Evolutionary conservation across 495 filamentous ascomycete genomes (phyloP), one percentile per base, ranked within the genome.

Genomic region (Opeltia flavorubescens): DNA sequence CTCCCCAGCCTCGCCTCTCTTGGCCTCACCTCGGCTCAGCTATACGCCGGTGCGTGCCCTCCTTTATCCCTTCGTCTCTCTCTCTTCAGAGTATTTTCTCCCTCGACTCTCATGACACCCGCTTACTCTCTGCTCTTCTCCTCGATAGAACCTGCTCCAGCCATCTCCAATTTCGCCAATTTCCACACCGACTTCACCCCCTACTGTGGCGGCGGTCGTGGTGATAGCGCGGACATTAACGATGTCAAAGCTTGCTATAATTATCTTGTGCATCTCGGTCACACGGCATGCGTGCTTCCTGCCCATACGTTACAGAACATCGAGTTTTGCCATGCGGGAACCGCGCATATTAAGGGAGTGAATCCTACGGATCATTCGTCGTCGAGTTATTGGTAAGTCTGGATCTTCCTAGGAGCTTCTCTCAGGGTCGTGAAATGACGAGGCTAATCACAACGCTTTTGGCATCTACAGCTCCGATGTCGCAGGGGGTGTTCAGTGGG

Each of bases 181-280:
- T 8, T 9, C 30, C 34, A 46, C 43, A 33, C 43, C 21, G 26
- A 30, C 24, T 29, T 46, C 28, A 30, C 29, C 28, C 26, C 25
- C 2, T 33, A 21, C 17, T 46, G 43, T 29, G 43, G 43, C 28
- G 43, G 43, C 26, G 25, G 24, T 18, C 15, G 15, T 1, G 28
- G 28, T 23, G 43, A 34, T n/a, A 17, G 26, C 21, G 43, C 43
- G 12, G 5, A 15, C 23, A 29, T 46, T 4, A 29, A 46, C 29
- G 43, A 46, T 15, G 43, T 46, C 26, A 46, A 30, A 15, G 43
- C 43, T 5, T 46, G 43, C 43, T 46, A 30, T 34, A 46, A 46
- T 13, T 46, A 46, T 34, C 43, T 46, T 20, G 28, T 26, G 17
- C 4, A 2, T 8, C 9, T 46, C 20, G 43, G 43, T 46, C 25